Base-by-base conservation (phyloP, 495 filamentous ascomycete species). In the Aspergillus saccharolyticus region DNA sequence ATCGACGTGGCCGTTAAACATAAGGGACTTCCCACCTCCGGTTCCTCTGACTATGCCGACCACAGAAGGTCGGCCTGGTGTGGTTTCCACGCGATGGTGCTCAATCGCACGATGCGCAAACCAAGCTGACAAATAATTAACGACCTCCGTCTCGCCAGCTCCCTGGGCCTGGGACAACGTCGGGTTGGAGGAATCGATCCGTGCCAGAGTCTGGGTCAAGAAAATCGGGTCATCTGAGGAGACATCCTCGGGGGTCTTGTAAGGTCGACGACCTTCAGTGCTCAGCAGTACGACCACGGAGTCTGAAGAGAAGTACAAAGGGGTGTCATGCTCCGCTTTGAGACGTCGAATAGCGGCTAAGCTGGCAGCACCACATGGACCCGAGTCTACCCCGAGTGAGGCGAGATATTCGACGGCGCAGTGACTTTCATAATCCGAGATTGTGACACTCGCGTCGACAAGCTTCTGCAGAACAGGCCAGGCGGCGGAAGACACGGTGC, bases 301-400 rank as follows among this genome's bases (percentile, higher is more conserved):
- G 12, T 80, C 65, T 10, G 64, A 44, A 18, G 63, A 63, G 1
- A 86, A 61, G 3, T 72, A 57, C 5, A 76, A 53, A 2, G 24
- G 30, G 0, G 47, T 44, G 44, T 70, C 69, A 4, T 70, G 65
- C 4, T 60, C 57, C 4, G 59, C 53, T 48, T 65, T 66, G 17
- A 83, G 44, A 20, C 70, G 75, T 18, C 70, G 70, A 50, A 90
- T 63, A 9, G 83, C 86, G 49, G 81, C 83, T 30, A 88, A 56
- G 0, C 82, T 70, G 14, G 84, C 83, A 15, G 81, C 80, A 33
- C 86, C 85, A 65, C 86, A 89, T 10, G 87, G 87, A 0, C 86
- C 86, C 33, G 75, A 78, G n/a, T 65, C 49, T 7, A 88, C 66
- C 0, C 74, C 78, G 1, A 66, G 60, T 0, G 57, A 48, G 9